phyloP scores from a whole-genome alignment of 2,329 filamentous ascomycete species.

The Ophiostoma quercus region DNA sequence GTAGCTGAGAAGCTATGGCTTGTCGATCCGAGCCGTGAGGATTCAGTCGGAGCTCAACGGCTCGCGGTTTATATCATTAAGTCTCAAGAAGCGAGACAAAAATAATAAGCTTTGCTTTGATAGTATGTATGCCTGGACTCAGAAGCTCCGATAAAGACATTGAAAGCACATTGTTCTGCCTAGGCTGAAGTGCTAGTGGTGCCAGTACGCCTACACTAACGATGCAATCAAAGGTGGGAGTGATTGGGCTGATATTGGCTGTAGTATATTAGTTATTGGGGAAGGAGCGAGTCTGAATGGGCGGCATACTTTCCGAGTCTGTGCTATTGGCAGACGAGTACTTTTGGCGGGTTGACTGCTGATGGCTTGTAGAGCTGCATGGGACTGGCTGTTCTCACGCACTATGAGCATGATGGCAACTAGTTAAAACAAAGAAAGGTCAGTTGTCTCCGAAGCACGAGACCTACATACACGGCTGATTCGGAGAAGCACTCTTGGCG shows the following conservation, averaged over 20 bases:
- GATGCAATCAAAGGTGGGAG: slow-evolving; percentile 1
- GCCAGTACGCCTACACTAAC: slow-evolving; percentile 13
- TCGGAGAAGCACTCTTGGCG: background rate
- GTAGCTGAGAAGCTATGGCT: no score
- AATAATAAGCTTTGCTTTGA: no score
- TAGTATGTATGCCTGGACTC: no score
- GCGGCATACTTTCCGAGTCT: background rate
- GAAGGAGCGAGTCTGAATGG: background rate
- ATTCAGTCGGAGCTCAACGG: no score
- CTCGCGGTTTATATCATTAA: no score
- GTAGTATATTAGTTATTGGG: background rate
- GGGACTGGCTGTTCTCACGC: background rate
- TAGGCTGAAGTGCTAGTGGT: slow-evolving; percentile 10
- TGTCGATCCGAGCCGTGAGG: background rate
- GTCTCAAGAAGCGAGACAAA: background rate
- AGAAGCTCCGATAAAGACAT: no score
- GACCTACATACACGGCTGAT: background rate
- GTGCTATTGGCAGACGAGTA: background rate
- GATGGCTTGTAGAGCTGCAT: background rate
- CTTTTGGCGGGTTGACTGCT: background rate
- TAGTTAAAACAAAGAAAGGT: no score
- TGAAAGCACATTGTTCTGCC: background rate
- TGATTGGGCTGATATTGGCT: slow-evolving; percentile 8
- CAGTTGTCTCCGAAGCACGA: background rate
- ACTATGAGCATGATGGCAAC: no score